Evolutionary conservation across 2,329 filamentous ascomycete species (phyloP).

Genomic region (Trichoderma sp.): DNA sequence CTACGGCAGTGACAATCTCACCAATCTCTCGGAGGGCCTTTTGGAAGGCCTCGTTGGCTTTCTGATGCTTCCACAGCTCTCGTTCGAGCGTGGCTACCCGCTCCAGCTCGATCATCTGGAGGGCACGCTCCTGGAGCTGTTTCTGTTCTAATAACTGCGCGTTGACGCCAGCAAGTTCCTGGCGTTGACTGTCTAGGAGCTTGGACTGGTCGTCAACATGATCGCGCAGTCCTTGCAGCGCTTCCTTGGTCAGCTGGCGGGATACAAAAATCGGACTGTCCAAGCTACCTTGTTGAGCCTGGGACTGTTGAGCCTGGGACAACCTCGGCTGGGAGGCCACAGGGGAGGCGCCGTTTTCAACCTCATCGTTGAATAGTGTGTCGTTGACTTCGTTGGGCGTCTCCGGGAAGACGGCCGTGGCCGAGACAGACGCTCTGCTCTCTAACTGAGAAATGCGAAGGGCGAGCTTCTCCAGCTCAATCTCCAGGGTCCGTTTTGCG

Average conservation of each 20-base stretch:
- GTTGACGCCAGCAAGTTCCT: constrained; percentile 81
- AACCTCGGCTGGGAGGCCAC: constrained; percentile 44
- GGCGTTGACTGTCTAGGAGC: constrained; percentile 81
- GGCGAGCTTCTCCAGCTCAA: constrained; percentile 76
- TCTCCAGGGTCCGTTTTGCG: constrained; percentile 77
- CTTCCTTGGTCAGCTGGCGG: constrained; percentile 70
- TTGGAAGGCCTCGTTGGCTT: constrained; percentile 97
- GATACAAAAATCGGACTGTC: constrained; percentile 36
- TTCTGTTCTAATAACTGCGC: constrained; percentile 84
- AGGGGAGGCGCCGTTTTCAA: constrained; percentile 45
- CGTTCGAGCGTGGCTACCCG: constrained; percentile 87
- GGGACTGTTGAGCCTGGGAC: constrained; percentile 41
- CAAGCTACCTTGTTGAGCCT: constrained; percentile 41
- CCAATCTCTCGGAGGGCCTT: constrained; percentile 96
- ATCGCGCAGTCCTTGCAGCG: constrained; percentile 80
- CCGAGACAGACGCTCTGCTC: constrained; percentile 64
- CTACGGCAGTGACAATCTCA: constrained; percentile 94
- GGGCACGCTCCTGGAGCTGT: constrained; percentile 76
- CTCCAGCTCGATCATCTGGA: constrained; percentile 76
- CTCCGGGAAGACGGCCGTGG: constrained; percentile 65
- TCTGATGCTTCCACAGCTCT: constrained; percentile 94
- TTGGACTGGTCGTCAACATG: constrained; percentile 93
- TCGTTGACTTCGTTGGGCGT: constrained; percentile 75
- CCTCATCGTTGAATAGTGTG: constrained; percentile 61
- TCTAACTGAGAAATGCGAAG: constrained; percentile 80